Conservation (phyloP, 306 rosid genomes). For the Ochetophila trinervis region DNA sequence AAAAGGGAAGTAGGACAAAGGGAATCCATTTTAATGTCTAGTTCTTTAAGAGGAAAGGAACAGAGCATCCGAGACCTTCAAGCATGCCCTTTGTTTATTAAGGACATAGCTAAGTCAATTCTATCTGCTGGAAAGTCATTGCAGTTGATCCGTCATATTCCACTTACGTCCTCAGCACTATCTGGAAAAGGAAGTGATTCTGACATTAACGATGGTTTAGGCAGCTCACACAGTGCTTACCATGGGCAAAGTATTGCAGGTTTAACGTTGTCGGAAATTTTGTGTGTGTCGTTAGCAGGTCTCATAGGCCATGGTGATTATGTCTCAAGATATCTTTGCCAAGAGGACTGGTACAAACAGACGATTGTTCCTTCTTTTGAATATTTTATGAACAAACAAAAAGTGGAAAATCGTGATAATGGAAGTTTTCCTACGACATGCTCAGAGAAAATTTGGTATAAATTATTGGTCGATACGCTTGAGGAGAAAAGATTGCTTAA, state of each 20-base stretch:
- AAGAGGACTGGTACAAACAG: constrained; percentile 39
- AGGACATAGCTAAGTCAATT: constrained; percentile 71
- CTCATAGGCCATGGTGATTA: constrained; percentile 84
- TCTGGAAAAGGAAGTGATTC: constrained; percentile 48
- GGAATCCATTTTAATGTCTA: constrained; percentile 44
- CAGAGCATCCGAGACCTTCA: constrained; percentile 36
- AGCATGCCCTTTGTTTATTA: constrained; percentile 76
- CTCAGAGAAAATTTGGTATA: constrained; percentile 68
- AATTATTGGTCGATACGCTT: constrained; percentile 62
- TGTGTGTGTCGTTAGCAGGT: constrained; percentile 79
- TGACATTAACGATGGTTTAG: constrained; percentile 44
- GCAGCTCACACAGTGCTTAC: constrained; percentile 29
- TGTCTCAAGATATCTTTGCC: constrained; percentile 58
- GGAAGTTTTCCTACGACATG: constrained; percentile 34
- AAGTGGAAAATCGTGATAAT: constrained; percentile 28
- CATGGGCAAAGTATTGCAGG: constrained; percentile 53
- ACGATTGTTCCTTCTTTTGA: constrained; percentile 29
- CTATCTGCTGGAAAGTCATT: constrained; percentile 93
- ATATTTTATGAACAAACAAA: constrained; percentile 29
- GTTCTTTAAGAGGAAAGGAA: constrained; percentile 53
- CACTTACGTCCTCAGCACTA: constrained; percentile 33
- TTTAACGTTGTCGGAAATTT: constrained; percentile 74
- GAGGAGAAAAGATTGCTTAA: constrained; percentile 42
- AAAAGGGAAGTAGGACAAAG: constrained; percentile 48
- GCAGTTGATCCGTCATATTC: constrained; percentile 79